Base-by-base conservation (phyloP, 192 early-diverging fungal species). In the Entomortierella chlamydospora region DNA sequence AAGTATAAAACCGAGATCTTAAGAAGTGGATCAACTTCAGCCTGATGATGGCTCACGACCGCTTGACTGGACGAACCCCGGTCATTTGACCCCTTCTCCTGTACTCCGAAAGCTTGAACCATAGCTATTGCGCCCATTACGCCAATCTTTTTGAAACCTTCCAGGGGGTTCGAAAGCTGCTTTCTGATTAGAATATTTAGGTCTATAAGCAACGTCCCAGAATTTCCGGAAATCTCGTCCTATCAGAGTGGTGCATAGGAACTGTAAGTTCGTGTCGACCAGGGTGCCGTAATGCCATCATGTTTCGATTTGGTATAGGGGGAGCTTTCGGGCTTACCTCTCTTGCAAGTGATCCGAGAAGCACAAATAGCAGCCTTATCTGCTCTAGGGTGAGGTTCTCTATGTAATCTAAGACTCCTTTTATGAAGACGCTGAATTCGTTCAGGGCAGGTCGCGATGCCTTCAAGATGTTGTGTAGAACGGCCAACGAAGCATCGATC, bases 101-200 rank as follows among this genome's bases (percentile, higher is more conserved):
- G 63, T 41, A 85, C 79, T 10, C 89, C 91, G 41, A 94, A 74
- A 54, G 87, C 87, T 41, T 87, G 84, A 18, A 92, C 73, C 45
- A 93, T 62, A 3, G 93, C 85, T 17, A 94, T 81, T 0, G 88
- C 86, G 42, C 90, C 92, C 55, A 93, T 87, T 6, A 94, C 86
- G 10, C 93, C 93, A 45, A 94, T 84, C 71, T 87, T 86, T 64
- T 93, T 94, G 68, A 89, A 89, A 31, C 76, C 83, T 25, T 87
- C 84, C 15, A 73, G 64, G 26, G 86, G 86, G 63, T 91, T 93
- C 9, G 93, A 86, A n/a, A 94, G 87, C 66, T 92, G 93, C 57
- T 94, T 94, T 68, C 92, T 83, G 60, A 93, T 86, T 33, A 90
- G 82, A 49, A 92, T 93, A 45, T 90, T 85, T 31, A 94, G 80